Percentiles rank a stretch among this genome's conserved stretches.
Conservation (phyloP, 345 rosid species). For the Pistacia vera region DNA sequence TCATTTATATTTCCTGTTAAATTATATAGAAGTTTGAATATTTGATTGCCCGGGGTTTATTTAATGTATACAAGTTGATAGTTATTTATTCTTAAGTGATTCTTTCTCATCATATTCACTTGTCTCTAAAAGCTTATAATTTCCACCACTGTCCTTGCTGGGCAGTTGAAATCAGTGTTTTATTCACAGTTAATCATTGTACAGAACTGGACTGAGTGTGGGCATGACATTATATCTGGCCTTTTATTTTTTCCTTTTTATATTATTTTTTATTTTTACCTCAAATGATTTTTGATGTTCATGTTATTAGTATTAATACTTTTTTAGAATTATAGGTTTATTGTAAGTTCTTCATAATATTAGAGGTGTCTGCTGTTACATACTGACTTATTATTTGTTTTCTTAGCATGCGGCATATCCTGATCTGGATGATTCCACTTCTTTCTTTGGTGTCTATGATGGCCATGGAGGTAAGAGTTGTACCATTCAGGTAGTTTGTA, state of each 20-base stretch:
- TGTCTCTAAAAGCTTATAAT: background rate
- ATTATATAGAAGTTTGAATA: background rate
- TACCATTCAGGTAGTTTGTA: constrained; percentile 22
- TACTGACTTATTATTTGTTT: constrained; percentile 22
- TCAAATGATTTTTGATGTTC: background rate
- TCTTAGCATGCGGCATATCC: constrained; percentile 85
- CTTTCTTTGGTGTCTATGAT: constrained; percentile 97
- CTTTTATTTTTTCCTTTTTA: background rate
- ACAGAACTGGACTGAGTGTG: background rate
- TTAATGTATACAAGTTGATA: background rate
- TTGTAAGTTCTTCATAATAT: background rate
- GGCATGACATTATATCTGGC: background rate
- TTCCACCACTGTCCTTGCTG: background rate
- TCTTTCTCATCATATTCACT: background rate
- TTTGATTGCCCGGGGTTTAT: background rate
- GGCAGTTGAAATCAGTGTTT: background rate
- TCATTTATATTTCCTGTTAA: too few species aligned
- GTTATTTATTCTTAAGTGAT: background rate
- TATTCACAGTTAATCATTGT: background rate
- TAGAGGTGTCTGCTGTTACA: constrained; percentile 6
- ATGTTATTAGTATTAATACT: background rate
- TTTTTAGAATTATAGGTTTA: background rate
- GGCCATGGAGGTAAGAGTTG: constrained; percentile 96
- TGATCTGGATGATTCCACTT: constrained; percentile 75
- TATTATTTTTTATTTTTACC: background rate